Conservation (phyloP, 1,284 basidiomycete genomes). For the Xanthoconium separans region DNA sequence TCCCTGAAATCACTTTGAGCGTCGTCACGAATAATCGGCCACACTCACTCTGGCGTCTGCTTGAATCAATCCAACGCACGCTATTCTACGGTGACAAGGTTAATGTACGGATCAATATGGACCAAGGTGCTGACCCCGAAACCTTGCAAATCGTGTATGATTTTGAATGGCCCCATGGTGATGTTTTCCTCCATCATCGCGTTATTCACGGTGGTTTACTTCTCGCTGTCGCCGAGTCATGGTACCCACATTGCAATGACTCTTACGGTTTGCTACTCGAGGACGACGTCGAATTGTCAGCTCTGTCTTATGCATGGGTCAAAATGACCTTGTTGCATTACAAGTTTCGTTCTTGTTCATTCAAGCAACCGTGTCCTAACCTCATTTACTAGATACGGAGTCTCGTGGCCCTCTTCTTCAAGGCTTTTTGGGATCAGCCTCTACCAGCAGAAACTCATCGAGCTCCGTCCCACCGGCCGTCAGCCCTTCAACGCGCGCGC, state of each 20-base stretch:
- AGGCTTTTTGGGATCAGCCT: constrained; percentile 75
- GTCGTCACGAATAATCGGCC: constrained; percentile 79
- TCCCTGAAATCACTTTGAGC: constrained; percentile 62
- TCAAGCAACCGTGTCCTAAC: constrained; percentile 5
- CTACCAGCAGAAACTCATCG: constrained; percentile 80
- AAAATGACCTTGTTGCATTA: constrained; percentile 76
- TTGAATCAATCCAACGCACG: constrained; percentile 58
- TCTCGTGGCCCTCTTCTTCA: constrained; percentile 36
- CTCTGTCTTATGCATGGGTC: constrained; percentile 79
- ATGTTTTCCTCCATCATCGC: constrained; percentile 62
- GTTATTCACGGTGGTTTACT: constrained; percentile 75
- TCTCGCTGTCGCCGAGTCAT: constrained; percentile 80
- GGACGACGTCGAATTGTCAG: constrained; percentile 82
- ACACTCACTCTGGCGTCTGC: constrained; percentile 63
- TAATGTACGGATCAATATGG: constrained; percentile 66
- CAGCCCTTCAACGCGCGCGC: constrained; percentile 62
- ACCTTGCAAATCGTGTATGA: constrained; percentile 54
- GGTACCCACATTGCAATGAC: constrained; percentile 75
- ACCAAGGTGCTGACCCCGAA: constrained; percentile 65
- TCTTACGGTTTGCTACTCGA: constrained; percentile 78
- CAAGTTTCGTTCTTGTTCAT: constrained; percentile 49
- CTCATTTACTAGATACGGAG: constrained; percentile 52
- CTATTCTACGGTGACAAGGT: constrained; percentile 69
- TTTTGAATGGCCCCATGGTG: constrained; percentile 61
- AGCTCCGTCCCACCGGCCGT: constrained; percentile 68